Evolutionary conservation across 2,329 filamentous ascomycete genomes (phyloP).

Genomic region (Sarocladium oryzae): DNA sequence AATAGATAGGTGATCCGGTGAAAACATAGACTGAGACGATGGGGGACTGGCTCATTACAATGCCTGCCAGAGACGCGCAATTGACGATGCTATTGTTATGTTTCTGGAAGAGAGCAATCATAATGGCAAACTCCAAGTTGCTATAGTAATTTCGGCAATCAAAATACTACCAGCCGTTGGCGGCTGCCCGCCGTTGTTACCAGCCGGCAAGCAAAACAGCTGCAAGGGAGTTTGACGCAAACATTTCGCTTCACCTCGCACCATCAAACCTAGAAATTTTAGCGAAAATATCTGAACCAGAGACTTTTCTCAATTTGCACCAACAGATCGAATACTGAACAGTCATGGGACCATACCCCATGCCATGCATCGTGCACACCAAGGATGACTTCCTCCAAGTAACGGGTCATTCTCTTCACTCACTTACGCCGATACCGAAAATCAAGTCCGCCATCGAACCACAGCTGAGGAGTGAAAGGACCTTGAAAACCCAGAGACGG

Average conservation of each 20-base stretch:
- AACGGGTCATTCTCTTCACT: too few species aligned
- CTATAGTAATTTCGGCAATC: constrained; percentile 1
- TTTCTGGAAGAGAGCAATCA: neutral
- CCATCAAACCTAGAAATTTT: too few species aligned
- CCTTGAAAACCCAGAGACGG: constrained; percentile 29
- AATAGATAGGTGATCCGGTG: too few species aligned
- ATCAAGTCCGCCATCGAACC: constrained; percentile 38
- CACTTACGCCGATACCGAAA: constrained; percentile 26
- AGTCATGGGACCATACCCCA: too few species aligned
- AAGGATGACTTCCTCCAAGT: too few species aligned
- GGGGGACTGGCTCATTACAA: too few species aligned
- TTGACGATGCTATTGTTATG: neutral
- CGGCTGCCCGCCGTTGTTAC: constrained; percentile 7
- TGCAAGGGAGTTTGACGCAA: constrained; percentile 2
- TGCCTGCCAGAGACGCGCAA: neutral
- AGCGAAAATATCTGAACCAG: too few species aligned
- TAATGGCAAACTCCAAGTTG: neutral
- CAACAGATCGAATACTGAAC: too few species aligned
- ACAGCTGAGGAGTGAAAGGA: constrained; percentile 38
- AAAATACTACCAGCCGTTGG: constrained; percentile 4
- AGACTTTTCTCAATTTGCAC: too few species aligned
- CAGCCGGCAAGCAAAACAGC: neutral
- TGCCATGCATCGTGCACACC: too few species aligned
- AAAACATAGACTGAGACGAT: too few species aligned
- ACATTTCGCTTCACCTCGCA: neutral